These are phyloP conservation scores for Phytomonas francai DNA, from an alignment of 208 protist species.

Conservation along the genomic window DNA sequence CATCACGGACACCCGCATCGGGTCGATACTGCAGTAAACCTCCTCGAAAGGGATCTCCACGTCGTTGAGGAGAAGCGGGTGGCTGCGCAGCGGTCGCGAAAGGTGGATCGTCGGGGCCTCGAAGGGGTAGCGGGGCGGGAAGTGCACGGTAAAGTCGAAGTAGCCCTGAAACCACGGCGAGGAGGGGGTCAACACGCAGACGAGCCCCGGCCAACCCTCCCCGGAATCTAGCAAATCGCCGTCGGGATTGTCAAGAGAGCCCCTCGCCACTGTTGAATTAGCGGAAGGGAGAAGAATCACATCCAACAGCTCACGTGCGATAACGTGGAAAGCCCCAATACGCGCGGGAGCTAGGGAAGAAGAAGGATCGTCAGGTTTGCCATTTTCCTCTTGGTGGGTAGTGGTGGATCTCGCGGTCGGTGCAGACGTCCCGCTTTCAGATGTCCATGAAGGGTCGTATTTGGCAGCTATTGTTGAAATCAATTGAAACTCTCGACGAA, in stretches of 20 bases:
- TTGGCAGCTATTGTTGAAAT: neutral
- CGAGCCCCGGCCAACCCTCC: conserved; percentile 34
- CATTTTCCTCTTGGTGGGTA: neutral
- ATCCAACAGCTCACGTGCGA: neutral
- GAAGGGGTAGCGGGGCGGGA: conserved; percentile 60
- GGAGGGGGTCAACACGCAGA: conserved; percentile 24
- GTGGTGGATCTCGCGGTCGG: neutral
- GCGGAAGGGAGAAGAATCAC: neutral
- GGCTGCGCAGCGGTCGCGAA: conserved; percentile 30
- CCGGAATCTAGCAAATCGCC: conserved; percentile 13
- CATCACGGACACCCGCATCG: conserved; percentile 69
- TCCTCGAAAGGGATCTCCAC: conserved; percentile 37
- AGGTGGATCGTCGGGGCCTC: conserved; percentile 51
- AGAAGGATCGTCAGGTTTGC: conserved; percentile 4
- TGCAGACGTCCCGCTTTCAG: neutral
- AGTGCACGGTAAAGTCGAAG: conserved; percentile 46
- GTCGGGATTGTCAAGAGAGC: neutral
- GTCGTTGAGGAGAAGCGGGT: conserved; percentile 37
- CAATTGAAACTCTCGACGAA: conserved; percentile 40
- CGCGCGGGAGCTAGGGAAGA: conserved; percentile 15
- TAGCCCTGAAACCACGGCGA: conserved; percentile 65
- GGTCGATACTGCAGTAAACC: conserved; percentile 47
- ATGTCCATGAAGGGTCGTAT: neutral
- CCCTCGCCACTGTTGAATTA: neutral
- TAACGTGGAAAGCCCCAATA: conserved; percentile 3